Evolutionary conservation across 164 flowering plant genomes (phyloP).

Genomic region (Vitis riparia): DNA sequence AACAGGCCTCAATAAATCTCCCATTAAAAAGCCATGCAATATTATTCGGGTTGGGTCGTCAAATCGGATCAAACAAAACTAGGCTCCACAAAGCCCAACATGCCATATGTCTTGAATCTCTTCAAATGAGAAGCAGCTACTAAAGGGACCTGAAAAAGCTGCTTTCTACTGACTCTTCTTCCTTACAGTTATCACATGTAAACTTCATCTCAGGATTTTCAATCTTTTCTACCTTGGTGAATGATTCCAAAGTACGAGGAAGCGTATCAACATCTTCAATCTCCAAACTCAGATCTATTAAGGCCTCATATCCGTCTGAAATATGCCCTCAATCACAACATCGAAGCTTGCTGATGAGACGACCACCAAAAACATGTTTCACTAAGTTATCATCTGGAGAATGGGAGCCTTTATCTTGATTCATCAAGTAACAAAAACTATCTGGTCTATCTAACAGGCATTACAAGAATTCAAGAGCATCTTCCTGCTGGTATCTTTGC

Average conservation of each 20-base stretch:
- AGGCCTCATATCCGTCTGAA: conserved; percentile 73
- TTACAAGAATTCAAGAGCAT: conserved; percentile 94
- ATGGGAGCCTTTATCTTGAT: conserved; percentile 7
- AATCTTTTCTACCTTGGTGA: conserved; percentile 76
- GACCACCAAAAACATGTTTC: conserved; percentile 75
- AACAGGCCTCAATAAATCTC: too few species aligned
- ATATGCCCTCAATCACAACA: conserved; percentile 75
- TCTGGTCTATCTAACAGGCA: conserved; percentile 78
- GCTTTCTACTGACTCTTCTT: conserved; percentile 34
- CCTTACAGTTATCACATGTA: conserved; percentile 68
- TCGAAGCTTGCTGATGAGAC: conserved; percentile 75
- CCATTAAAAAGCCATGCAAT: too few species aligned
- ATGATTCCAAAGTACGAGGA: conserved; percentile 62
- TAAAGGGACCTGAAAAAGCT: too few species aligned
- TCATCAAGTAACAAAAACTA: conserved; percentile 20
- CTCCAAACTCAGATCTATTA: conserved; percentile 81
- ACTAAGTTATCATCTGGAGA: conserved; percentile 45
- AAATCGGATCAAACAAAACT: too few species aligned
- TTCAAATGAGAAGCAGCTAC: too few species aligned
- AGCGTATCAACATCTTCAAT: conserved; percentile 68
- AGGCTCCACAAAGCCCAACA: too few species aligned
- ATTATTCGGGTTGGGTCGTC: too few species aligned
- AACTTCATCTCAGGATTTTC: conserved; percentile 64
- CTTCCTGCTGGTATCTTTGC: conserved; percentile 69
- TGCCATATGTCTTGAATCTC: too few species aligned